Percentiles rank a stretch among this genome's conserved stretches.
Evolutionary conservation across 805 yeast species (phyloP).

Genomic region (Torulaspora indica): DNA sequence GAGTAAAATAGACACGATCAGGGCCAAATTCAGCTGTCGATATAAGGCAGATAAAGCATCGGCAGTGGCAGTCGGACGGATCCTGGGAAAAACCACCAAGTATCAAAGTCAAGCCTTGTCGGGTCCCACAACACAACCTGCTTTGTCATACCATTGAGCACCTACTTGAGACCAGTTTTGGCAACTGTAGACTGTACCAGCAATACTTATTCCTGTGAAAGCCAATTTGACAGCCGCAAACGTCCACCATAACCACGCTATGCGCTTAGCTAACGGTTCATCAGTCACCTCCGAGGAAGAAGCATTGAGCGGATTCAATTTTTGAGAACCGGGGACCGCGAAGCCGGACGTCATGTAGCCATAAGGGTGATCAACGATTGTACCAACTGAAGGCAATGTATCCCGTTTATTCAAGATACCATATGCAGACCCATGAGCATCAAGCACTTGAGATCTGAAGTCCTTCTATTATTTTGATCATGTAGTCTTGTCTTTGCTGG

Average conservation of each 20-base stretch:
- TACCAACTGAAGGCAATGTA: background rate
- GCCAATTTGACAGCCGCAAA: conserved; percentile 2
- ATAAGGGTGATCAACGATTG: background rate
- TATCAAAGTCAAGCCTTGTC: too few relatives aligned
- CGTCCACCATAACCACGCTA: conserved; percentile 2
- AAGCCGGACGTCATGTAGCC: conserved; percentile 1
- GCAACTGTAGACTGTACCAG: background rate
- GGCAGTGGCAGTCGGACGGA: too few relatives aligned
- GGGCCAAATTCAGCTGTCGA: too few relatives aligned
- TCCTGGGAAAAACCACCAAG: too few relatives aligned
- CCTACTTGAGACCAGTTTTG: conserved; percentile 1
- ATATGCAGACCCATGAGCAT: background rate
- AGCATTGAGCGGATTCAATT: background rate
- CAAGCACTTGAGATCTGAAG: background rate
- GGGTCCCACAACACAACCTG: conserved; percentile 1
- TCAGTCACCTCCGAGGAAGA: background rate
- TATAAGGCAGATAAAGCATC: too few relatives aligned
- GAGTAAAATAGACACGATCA: too few relatives aligned
- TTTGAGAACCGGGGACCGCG: background rate
- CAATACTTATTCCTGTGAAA: background rate
- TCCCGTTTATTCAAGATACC: background rate
- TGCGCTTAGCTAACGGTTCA: background rate
- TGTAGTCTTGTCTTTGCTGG: background rate
- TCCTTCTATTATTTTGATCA: background rate
- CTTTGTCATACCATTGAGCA: conserved; percentile 2